Percentiles rank a stretch among this genome's conserved stretches.
Conservation (phyloP, 2,329 filamentous ascomycete species). For the Fusarium sarcochroum region DNA sequence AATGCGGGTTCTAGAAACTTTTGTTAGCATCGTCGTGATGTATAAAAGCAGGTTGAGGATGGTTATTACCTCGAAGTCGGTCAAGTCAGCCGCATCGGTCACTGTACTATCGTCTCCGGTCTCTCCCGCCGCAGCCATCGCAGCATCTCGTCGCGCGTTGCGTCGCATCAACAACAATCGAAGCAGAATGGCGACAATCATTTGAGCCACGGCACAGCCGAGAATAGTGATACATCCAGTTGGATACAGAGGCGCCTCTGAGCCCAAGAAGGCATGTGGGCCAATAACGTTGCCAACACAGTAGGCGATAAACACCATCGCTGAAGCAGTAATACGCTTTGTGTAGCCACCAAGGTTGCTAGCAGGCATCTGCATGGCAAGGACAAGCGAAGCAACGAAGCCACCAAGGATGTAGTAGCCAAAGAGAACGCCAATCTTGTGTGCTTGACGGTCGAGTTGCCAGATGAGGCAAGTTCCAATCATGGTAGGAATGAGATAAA, state of each 20-base stretch:
- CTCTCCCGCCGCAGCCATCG: not conserved
- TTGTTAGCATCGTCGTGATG: not conserved
- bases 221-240: conserved; percentile 62
- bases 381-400: conserved; percentile 66
- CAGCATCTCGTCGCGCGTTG: conserved; percentile 34
- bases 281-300: conserved; percentile 50
- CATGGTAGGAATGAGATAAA: conserved; percentile 65
- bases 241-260: conserved; percentile 62
- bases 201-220: conserved; percentile 32
- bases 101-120: not conserved
- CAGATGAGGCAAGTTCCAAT: conserved; percentile 63
- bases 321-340: conserved; percentile 61
- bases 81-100: conserved; percentile 30
- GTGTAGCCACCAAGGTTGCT: conserved; percentile 64
- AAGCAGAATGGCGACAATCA: conserved; percentile 35
- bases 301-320: conserved; percentile 62
- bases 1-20: conserved; percentile 28
- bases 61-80: conserved; percentile 41
- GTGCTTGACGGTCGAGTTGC: conserved; percentile 57
- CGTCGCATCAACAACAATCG: conserved; percentile 23
- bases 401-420: conserved; percentile 65
- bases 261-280: conserved; percentile 57
- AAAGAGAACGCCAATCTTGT: conserved; percentile 62
- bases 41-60: accelerated
- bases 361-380: conserved; percentile 67